phyloP scores from a whole-genome alignment of 345 rosid species.

The Brassica juncea region DNA sequence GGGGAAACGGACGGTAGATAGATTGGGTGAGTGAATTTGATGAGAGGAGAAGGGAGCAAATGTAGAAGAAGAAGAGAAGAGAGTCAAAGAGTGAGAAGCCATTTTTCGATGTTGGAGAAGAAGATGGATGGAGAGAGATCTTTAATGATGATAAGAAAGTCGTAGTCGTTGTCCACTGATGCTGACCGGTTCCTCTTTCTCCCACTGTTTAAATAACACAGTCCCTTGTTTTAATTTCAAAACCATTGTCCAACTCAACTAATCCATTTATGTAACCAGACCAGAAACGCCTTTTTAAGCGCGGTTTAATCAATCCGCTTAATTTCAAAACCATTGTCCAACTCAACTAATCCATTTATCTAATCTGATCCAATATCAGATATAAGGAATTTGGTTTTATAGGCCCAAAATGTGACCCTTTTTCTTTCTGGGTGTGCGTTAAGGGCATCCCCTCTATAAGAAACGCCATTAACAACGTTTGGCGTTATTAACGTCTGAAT shows the following conservation, averaged over 20 bases:
- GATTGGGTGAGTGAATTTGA: slow-evolving; percentile 11
- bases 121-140: background rate
- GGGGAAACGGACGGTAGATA: slow-evolving; percentile 18
- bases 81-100: slow-evolving; percentile 37
- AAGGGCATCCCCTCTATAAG: no score
- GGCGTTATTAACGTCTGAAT: background rate
- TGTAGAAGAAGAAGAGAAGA: slow-evolving; percentile 23
- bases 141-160: slow-evolving; percentile 26
- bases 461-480: background rate
- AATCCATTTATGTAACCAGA: background rate
- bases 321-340: background rate
- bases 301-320: no score
- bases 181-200: background rate
- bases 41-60: slow-evolving; percentile 26
- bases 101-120: background rate
- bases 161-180: slow-evolving; percentile 32
- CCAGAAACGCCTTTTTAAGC: no score
- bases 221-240: background rate
- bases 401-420: background rate
- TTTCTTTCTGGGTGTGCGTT: background rate
- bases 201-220: background rate
- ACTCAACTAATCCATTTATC: background rate
- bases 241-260: background rate
- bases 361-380: background rate
- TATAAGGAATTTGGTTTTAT: background rate